phyloP scores from a whole-genome alignment of 2,329 filamentous ascomycete species.

The Fusarium torulosum region DNA sequence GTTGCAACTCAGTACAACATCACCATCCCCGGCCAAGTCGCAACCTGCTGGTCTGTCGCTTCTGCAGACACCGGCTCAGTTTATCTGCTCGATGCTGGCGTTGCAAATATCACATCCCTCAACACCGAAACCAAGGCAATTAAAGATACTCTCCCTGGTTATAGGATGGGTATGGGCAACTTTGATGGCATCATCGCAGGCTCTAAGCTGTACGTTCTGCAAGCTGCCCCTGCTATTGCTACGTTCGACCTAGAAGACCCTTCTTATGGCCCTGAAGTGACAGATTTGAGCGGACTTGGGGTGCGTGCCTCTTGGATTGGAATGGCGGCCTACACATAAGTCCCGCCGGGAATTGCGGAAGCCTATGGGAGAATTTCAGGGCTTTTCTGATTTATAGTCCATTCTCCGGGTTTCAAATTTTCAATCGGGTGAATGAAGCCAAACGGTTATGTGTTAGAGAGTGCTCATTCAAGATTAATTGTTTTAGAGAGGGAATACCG shows the following conservation, averaged over 20 bases:
- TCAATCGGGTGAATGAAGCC: no score
- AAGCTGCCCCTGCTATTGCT: conserved; percentile 4
- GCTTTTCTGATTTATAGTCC: no score
- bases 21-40: not conserved
- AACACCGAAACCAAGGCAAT: not conserved
- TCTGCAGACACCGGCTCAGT: not conserved
- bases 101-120: not conserved
- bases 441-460: no score
- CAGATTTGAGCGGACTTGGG: not conserved
- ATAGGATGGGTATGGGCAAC: not conserved
- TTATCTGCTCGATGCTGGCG: conserved; percentile 7
- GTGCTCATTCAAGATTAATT: no score
- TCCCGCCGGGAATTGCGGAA: no score
- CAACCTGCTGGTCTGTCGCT: conserved; percentile 4
- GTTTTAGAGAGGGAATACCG: no score
- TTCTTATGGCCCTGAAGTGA: not conserved
- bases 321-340: conserved; percentile 1
- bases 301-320: conserved; percentile 14
- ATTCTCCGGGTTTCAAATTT: no score
- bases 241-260: not conserved
- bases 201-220: conserved; percentile 7
- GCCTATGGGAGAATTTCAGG: no score
- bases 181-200: conserved; percentile 1
- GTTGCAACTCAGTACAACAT: not conserved
- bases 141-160: not conserved